Evolutionary conservation across 108 stramenopile genomes (phyloP), one percentile per base, ranked within the genome.

Genomic region (Cyclotella cryptica): DNA sequence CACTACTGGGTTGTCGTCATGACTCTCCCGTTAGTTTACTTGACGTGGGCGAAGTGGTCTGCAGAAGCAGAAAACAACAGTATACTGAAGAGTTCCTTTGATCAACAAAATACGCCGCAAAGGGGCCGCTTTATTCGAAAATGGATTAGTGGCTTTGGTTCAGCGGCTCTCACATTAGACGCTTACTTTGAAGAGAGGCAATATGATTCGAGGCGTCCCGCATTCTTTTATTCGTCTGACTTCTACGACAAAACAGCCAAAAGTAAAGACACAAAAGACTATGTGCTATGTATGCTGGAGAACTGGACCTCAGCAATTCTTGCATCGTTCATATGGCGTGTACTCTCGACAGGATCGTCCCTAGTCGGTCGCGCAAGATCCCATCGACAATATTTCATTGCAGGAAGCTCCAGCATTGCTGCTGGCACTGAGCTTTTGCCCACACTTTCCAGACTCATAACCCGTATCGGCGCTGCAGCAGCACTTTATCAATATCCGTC

Each of bases 241-340:
- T 5, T 41, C 14, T 58, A 58, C 44, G 49, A 45, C 9, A 49
- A 57, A 29, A 75, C 49, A 44, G 12, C 47, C 44, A 66, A 67
- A 14, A 44, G 54, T 7, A 68, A 68, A 53, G 81, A 72, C 46
- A 75, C 74, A 24, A 71, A 63, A 39, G 80, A 90, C 60, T 71
- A 63, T 63, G 86, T 87, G 10, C 57, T 87, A 19, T 85, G 87
- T 46, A 49, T 90, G 61, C 68, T 84, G 53, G 90, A 90, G 29
- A 85, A 88, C 43, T 90, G 90, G 90, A 71, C 81, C 5, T 87
- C 90, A 19, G 87, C 87, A 15, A 83, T 91, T 10, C 29, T 71
- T 17, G 65, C 52, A 21, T 62, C 77, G 21, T 80, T 84, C 24
- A 22, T 76, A 18, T 40, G 74, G 72, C 77, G 71, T 28, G 1